Base-by-base conservation (phyloP, 2,329 filamentous ascomycete species). In the Xylaria sp. region DNA sequence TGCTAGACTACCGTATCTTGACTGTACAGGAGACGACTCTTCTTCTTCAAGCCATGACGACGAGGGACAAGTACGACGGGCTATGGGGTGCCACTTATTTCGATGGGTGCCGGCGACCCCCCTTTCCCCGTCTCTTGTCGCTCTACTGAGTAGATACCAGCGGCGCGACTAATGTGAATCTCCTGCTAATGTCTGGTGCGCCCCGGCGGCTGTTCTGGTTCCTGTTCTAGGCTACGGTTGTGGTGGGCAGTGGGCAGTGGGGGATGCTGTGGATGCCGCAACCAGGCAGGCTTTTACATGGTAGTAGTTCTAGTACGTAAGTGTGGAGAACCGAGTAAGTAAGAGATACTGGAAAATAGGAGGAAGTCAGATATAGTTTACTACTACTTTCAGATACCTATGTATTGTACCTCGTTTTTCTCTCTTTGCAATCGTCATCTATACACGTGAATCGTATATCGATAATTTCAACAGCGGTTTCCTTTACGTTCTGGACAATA, bases 1-100 rank as follows among this genome's bases (percentile, higher is more conserved):
- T 33, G 56, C 49, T 58, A 56, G 58, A 41, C 62, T 20, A 55
- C 25, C 2, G 23, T 31, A 54, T 3, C 3, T 28, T 28, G 28
- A 28, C 28, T 5, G 33, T 28, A 43, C 12, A n/a, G 41, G 15
- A n/a, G 28, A 20, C 46, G 46, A 15, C 8, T 18, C 7, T 8
- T 25, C 31, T 23, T 58, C 39, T 62, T 58, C 13, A 41, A 28
- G 54, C 52, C 68, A 64, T 64, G 51, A 67, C 60, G 60, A 61
- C 18, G 33, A 15, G 18, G n/a, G 59, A 18, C 36, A 41, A 51
- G 25, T 41, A 23, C 36, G 52, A 51, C n/a, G 52, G 36, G 61
- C 39, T 64, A 46, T 23, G 9, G 9, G 33, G 55, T 61, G 55
- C 55, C 48, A 49, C 51, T 56, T 56, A 67, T 62, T 67, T 67